Percentiles rank a stretch among this genome's conserved stretches.
These are phyloP conservation scores for Labyrinthula sp. DNA, from an alignment of 352 stramenopile species.

Conservation along the genomic window DNA sequence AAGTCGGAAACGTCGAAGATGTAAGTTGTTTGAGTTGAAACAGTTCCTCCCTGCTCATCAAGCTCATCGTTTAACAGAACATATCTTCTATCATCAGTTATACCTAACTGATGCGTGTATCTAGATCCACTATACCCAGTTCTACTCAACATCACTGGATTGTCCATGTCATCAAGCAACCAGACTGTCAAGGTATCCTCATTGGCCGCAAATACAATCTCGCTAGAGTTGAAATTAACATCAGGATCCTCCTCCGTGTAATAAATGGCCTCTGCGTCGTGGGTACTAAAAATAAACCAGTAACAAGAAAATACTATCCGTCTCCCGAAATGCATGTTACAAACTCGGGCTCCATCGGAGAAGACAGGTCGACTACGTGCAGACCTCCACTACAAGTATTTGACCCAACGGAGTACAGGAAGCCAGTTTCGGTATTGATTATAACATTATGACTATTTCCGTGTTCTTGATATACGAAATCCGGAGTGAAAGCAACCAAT, in stretches of 20 bases:
- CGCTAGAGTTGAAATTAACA: background rate
- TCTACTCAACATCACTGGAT: conserved; percentile 3
- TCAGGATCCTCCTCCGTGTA: conserved; percentile 33
- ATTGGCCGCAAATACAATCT: conserved; percentile 33
- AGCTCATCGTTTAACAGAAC: conserved; percentile 33
- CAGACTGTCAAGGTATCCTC: conserved; percentile 24
- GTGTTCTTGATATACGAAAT: conserved; percentile 1
- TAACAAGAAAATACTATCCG: too few species aligned
- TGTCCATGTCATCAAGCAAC: conserved; percentile 34
- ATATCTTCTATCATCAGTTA: conserved; percentile 30
- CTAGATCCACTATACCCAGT: conserved; percentile 9
- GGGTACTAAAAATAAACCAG: too few species aligned
- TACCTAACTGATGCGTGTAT: conserved; percentile 35
- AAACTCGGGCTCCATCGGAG: conserved; percentile 13
- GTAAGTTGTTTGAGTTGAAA: too few species aligned
- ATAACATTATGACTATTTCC: conserved; percentile 31
- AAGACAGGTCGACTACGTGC: conserved; percentile 26
- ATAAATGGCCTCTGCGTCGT: conserved; percentile 33
- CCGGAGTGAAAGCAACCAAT: too few species aligned
- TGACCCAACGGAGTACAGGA: conserved; percentile 14
- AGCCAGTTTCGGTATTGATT: conserved; percentile 26
- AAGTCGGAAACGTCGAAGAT: too few species aligned
- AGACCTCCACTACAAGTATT: conserved; percentile 27
- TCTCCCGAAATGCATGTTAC: conserved; percentile 7
- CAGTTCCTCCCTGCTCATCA: conserved; percentile 21